Base-by-base conservation (phyloP, 306 rosid genomes). In the Malus sieversii region DNA sequence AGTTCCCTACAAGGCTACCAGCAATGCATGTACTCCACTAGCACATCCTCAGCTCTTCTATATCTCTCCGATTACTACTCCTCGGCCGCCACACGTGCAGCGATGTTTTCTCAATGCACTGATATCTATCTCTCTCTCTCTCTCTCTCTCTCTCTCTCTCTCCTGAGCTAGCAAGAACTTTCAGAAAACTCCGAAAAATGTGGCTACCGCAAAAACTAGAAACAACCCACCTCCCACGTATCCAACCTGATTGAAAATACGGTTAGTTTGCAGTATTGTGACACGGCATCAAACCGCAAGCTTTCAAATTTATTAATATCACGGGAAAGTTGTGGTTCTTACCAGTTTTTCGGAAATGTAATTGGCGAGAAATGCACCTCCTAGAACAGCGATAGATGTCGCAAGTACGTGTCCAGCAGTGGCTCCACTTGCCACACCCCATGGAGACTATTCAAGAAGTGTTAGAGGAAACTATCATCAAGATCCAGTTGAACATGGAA, bases 401-500 rank as follows among this genome's bases (percentile, higher is more conserved):
- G 98, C 98, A 8, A 96, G 82, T 4, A 91, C 68, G 74, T 96
- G 98, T 66, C 98, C 98, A 5, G 91, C 95, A 52, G 87, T 92
- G 79, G 98, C 98, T 80, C 99, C 99, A 42, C 96, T 81, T 7
- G 97, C 99, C 81, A 90, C 98, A 53, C 99, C 99, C 98, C 96
- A 92, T 14, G 98, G 99, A 77, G 99, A 90, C 98, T 96, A 73
- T 60, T 77, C 66, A 29, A 38, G 23, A 22, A 22, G 23, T 22
- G 23, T 22, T 22, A 22, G 23, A 83, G 71, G 75, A 61, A 68
- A 13, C 19, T 10, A 18, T 62, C 23, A 65, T 66, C 82, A 77
- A 73, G 64, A 71, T 32, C 30, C 6, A 19, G 62, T 40, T 42
- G 52, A 71, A 15, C 9, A 44, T 2, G 44, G 12, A 23, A 32